Evolutionary conservation across 2,329 filamentous ascomycete genomes (phyloP).

Genomic region (Dactylellina leptospora): DNA sequence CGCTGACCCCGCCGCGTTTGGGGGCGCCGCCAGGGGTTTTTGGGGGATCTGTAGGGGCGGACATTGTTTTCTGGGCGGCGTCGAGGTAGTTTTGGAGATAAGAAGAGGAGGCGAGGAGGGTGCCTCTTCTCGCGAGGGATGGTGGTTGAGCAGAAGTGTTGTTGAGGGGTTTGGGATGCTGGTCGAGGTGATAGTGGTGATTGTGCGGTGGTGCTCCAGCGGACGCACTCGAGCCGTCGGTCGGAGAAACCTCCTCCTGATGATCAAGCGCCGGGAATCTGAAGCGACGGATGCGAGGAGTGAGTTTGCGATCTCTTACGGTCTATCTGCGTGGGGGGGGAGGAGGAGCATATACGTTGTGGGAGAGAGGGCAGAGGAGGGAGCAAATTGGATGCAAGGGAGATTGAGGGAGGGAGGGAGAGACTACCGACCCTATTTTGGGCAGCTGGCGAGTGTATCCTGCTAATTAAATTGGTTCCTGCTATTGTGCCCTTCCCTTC

Average conservation of each 20-base stretch:
- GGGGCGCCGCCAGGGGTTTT: constrained; percentile 48
- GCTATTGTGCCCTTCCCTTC: constrained; percentile 13
- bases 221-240: constrained; percentile 40
- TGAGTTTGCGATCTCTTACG: constrained; percentile 10
- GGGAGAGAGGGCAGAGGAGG: constrained; percentile 10
- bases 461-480: constrained; percentile 15
- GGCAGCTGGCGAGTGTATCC: constrained; percentile 19
- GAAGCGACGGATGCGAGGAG: not conserved
- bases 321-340: not conserved
- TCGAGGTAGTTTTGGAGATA: constrained; percentile 53
- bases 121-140: constrained; percentile 3
- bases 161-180: constrained; percentile 31
- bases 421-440: constrained; percentile 49
- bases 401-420: constrained; percentile 3
- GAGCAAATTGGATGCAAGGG: not conserved
- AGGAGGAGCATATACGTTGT: constrained; percentile 7
- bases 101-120: constrained; percentile 25
- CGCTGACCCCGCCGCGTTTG: constrained; percentile 54
- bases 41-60: constrained; percentile 47
- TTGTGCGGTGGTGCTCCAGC: constrained; percentile 32
- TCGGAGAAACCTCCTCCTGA: constrained; percentile 44
- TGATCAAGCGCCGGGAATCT: constrained; percentile 46
- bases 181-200: constrained; percentile 12
- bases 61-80: constrained; percentile 53
- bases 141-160: constrained; percentile 24